phyloP scores from a whole-genome alignment of 225 moss, liverwort and hornwort species.

The Marchantia polymorpha region DNA sequence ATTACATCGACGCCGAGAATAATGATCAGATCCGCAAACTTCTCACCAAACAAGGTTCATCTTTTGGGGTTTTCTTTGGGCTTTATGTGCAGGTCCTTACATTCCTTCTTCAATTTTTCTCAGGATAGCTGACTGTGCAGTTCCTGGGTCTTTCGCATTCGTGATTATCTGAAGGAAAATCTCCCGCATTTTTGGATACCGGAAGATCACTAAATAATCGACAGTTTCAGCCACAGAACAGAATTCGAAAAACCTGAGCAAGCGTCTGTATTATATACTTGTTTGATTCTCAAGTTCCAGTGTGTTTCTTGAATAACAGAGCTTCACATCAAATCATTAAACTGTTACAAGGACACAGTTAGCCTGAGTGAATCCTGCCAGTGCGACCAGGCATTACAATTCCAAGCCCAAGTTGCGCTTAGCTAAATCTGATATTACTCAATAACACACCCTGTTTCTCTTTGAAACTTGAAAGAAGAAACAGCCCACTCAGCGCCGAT shows the following conservation, averaged over 20 bases:
- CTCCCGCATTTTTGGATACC: neutral
- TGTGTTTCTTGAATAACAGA: neutral
- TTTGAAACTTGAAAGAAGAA: no score
- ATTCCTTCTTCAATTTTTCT: neutral
- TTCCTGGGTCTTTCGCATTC: neutral
- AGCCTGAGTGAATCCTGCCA: neutral
- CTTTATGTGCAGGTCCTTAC: neutral
- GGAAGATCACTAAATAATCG: neutral
- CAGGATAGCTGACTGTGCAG: neutral
- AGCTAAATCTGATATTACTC: neutral
- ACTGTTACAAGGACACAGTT: neutral
- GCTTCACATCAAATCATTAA: neutral
- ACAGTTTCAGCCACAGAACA: neutral
- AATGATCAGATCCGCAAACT: slow-evolving; percentile 73
- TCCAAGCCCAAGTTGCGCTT: neutral
- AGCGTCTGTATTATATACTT: neutral
- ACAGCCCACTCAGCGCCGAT: no score
- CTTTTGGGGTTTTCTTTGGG: neutral
- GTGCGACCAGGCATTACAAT: neutral
- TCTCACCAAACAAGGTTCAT: slow-evolving; percentile 78
- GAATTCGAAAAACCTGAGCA: neutral
- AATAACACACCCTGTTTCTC: no score
- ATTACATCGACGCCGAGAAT: slow-evolving; percentile 75
- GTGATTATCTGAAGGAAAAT: neutral
- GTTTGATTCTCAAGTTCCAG: neutral